Base-by-base conservation (phyloP, 2,329 filamentous ascomycete species). In the Apiospora saccharicola region DNA sequence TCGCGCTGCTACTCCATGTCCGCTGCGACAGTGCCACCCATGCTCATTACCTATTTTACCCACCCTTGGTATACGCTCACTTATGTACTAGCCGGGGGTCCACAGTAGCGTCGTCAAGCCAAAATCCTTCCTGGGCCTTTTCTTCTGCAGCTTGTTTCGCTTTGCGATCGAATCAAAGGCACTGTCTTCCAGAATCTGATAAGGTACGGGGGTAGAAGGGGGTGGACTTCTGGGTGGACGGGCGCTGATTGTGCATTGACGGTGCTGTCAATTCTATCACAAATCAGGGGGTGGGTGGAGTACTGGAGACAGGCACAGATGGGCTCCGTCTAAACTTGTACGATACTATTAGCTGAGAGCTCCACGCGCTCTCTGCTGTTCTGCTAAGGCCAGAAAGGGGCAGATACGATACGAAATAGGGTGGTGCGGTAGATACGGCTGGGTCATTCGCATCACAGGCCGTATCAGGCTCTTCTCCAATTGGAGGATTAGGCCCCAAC, bases 61-160 rank as follows among this genome's bases (percentile, higher is more conserved):
- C 57, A 37, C 57, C n/a, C 30, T 37, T 26, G 34, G 44, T 37
- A 37, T 34, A 61, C 53, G 19, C 57, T 73, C 68, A 70, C 72
- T 71, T 73, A n/a, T n/a, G n/a, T n/a, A 73, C 73, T 68, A 73
- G 72, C 68, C 67, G 64, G 72, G 64, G 72, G 68, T 75, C 74
- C 74, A 73, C 71, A 74, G 73, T 74, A 73, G 57, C 57, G 57
- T n/a, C 34, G 30, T n/a, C 57, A 64, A 24, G 34, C 57, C 30
- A 12, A 37, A 22, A 61, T 37, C 19, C 30, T 37, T 12, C 10
- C 53, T 74, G 74, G 37, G 30, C 16, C 19, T 22, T 57, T 34
- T 57, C 26, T 12, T 19, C n/a, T 75, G 69, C 73, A 75, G 47
- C 74, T 78, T 77, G 77, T 78, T 77, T 78, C 77, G 77, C 77